Evolutionary conservation across 495 filamentous ascomycete species (phyloP), one percentile per base, ranked within the genome.

Genomic region (Tuber melanosporum): DNA sequence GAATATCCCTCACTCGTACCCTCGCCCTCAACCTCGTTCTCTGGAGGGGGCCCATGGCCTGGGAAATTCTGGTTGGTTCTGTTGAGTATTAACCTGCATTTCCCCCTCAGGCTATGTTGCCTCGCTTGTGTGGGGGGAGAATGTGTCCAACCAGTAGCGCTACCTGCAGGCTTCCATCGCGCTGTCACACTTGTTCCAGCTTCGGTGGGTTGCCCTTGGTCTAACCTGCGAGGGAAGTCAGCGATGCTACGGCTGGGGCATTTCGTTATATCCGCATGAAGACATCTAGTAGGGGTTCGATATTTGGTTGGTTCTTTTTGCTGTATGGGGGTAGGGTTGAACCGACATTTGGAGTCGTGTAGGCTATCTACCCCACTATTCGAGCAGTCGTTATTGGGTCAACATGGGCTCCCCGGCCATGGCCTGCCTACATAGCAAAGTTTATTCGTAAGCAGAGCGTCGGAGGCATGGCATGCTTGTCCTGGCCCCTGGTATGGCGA

Each of bases 1-100:
- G 57, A 66, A 66, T 66, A 66, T 36, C 57, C 57, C 57, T 66
- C 57, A 66, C 57, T 66, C 57, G n/a, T 26, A 32, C 12, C 57
- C 26, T 66, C 26, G 14, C 32, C 57, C 57, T 17, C 57, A 57
- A 12, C 49, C 49, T 57, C 22, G 22, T 57, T 26, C 26, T 8
- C 14, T 32, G 57, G 26, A 62, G 26, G 26, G 57, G 32, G 26
- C 32, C 26, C 17, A 1, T 17, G 57, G 26, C 26, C 32, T 36
- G 26, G 26, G 14, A 66, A 36, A 36, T 36, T 14, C 26, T 66
- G 57, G 10, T 32, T 26, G n/a, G 57, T 66, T 66, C 26, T 66
- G 26, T 36, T 66, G 57, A 19, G 57, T 62, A 36, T 66, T 8
- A 36, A 36, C 57, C 57, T 66, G 57, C 57, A 36, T 26, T 66